Evolutionary conservation across 164 flowering plant genomes (phyloP), one percentile per base, ranked within the genome.

Genomic region (Aristolochia californica): DNA sequence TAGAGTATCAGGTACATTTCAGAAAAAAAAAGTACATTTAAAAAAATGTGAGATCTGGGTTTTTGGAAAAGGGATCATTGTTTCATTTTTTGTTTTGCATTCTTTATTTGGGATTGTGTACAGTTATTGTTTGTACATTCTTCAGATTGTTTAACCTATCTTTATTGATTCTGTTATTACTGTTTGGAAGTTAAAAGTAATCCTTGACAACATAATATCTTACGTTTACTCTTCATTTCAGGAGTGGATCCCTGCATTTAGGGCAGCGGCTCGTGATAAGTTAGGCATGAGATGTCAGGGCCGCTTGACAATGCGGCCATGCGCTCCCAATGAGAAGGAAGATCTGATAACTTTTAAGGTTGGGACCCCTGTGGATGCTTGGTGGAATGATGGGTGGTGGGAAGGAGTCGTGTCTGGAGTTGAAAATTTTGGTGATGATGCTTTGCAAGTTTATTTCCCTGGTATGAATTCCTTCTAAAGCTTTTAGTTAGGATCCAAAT

Each of bases 371-470:
- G 85, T 88, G n/a, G 99, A 94, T 78, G 91, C 87, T 24, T 84
- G 95, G 96, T 94, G 99, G 95, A 80, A 81, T 68, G 95, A 90
- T 85, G 99, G 97, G 56, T 94, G 97, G 97, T 94, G 99, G 97
- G 99, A 94, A 77, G 97, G 99, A 18, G 84, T 91, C 49, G 63
- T 94, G 44, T 71, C 74, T 67, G 76, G 69, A 65, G 61, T 70
- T 26, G 58, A 62, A 40, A 56, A 65, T 23, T 34, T 22, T 17
- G 75, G 49, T 53, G 71, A 62, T 55, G 80, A 77, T 65, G 58
- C 17, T n/a, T 58, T 83, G 56, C 86, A 82, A 65, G 75, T 94
- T 64, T 94, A 80, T 68, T 72, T 83, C 62, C 90, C 97, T 60
- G 88, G 97, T 94, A 85, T 53, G 75, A 20, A 4, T 24, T 13